Percentiles rank a stretch among this genome's conserved stretches.
phyloP scores from a whole-genome alignment of 495 filamentous ascomycete species.

The Hypomontagnella submonticulosa region DNA sequence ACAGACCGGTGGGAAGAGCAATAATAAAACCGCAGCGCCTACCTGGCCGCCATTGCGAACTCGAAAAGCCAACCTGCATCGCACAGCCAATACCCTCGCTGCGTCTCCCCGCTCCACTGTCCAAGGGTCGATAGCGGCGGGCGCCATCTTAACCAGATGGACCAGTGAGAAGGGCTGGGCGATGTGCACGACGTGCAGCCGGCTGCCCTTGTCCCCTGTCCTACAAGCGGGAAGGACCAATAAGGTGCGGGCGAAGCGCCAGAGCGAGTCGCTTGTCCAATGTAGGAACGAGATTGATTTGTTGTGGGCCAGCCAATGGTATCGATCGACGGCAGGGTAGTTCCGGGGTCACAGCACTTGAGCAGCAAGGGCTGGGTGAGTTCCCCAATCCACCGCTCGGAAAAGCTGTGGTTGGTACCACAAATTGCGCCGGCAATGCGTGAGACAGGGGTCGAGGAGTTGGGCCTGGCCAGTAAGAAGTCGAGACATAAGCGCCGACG shows the following conservation, averaged over 20 bases:
- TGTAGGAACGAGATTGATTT: slow-evolving; percentile 39
- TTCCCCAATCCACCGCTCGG: not conserved
- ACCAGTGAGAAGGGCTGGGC: slow-evolving; percentile 45
- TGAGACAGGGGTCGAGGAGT: slow-evolving; percentile 31
- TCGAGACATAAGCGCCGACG: slow-evolving; percentile 35
- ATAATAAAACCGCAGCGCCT: slow-evolving; percentile 14
- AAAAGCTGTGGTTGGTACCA: slow-evolving; percentile 32
- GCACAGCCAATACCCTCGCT: slow-evolving; percentile 38
- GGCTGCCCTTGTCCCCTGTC: slow-evolving; percentile 25
- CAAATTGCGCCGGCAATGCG: slow-evolving; percentile 29
- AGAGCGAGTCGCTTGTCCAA: slow-evolving; percentile 44
- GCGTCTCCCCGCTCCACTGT: slow-evolving; percentile 39
- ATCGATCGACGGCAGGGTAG: slow-evolving; percentile 25
- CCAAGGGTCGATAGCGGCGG: slow-evolving; percentile 41
- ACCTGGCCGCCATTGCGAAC: slow-evolving; percentile 4
- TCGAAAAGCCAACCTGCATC: slow-evolving; percentile 35
- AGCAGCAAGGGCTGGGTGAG: slow-evolving; percentile 18
- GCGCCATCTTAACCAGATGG: slow-evolving; percentile 43
- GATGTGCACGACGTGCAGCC: slow-evolving; percentile 48
- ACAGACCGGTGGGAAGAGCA: slow-evolving; percentile 24
- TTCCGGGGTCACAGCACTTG: slow-evolving; percentile 20
- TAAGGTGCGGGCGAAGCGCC: slow-evolving; percentile 19
- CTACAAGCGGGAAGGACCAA: slow-evolving; percentile 40
- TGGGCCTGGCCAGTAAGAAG: slow-evolving; percentile 24
- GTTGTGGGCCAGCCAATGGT: slow-evolving; percentile 34